Evolutionary conservation across 2,329 filamentous ascomycete species (phyloP), one percentile per base, ranked within the genome.

Genomic region (Fusarium bulbicola): DNA sequence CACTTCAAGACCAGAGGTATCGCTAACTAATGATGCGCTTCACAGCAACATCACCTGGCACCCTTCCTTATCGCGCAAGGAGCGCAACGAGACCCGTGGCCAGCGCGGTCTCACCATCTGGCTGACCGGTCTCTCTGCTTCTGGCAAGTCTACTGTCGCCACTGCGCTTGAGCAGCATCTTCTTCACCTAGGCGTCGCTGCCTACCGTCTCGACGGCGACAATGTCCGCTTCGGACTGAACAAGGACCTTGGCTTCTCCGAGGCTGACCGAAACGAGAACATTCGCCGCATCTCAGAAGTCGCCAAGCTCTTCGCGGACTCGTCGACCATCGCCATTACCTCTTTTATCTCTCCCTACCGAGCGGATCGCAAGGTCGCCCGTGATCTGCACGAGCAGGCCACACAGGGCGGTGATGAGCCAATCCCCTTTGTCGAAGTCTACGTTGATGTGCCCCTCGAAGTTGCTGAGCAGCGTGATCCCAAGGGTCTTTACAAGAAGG

Each of bases 401-500:
- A 76, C 69, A 59, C 83, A 87, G 57, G 84, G 84, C 63, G 85
- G 85, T 66, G 92, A 92, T 77, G 92, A 92, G 75, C 82, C 93
- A 1, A 88, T 98, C 64, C 92, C 93, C 15, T 99, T 99, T 81
- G 89, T 99, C 75, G 96, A 99, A 85, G 94, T 98, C 66, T 97
- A 91, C 80, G 92, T 99, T 72, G 95, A 99, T 83, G 91, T 98
- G 18, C 93, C 95, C 20, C 88, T 98, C 75, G 93, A 94, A 83
- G 94, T 96, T 49, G 95, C 96, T 42, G 95, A 98, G 89, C 88
- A 95, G 89, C 91, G 96, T 72, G 96, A 99, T 81, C 96, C 96
- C 54, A 99, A 99, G 90, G 96, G 95, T 10, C 85, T 98, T 68
- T 99, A 99, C 86, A 97, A 97, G 89, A 97, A 97, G 90, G 96